Conservation (phyloP, 23 red algal genomes). For the Agarophyton chilense region DNA sequence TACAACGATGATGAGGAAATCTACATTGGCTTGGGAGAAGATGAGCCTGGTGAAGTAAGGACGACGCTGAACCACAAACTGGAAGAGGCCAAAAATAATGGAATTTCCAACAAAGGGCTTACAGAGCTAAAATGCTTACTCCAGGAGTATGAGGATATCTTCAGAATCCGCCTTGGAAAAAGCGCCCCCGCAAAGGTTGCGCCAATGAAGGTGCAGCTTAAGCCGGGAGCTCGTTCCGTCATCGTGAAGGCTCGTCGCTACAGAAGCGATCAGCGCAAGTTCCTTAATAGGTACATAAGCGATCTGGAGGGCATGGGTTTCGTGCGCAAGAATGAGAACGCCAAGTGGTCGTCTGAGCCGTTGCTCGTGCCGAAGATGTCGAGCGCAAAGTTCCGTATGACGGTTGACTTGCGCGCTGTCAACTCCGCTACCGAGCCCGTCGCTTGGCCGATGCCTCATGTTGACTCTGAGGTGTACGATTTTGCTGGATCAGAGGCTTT, state of each 20-base stretch:
- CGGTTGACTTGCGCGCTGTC: constrained; percentile 9
- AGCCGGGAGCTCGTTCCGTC: too few relatives aligned
- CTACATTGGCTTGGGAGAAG: neutral
- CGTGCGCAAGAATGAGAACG: neutral
- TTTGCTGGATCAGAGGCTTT: constrained; percentile 18
- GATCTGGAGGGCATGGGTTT: constrained; percentile 29
- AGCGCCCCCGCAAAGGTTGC: neutral
- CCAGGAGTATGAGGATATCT: neutral
- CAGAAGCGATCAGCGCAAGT: neutral
- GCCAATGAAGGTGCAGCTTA: neutral
- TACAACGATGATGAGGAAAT: neutral
- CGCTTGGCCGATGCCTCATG: constrained; percentile 42
- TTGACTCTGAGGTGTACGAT: constrained; percentile 15
- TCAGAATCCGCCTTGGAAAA: neutral
- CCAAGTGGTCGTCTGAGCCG: constrained; percentile 26
- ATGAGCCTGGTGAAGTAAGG: neutral
- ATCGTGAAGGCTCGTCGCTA: constrained; percentile 36
- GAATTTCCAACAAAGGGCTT: neutral
- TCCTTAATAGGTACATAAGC: constrained; percentile 8
- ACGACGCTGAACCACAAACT: neutral
- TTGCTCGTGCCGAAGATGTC: constrained; percentile 14
- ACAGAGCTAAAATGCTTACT: neutral
- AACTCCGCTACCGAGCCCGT: constrained; percentile 5
- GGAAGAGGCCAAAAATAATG: neutral
- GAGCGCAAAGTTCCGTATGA: constrained; percentile 23